Conservation (phyloP, 768 basidiomycete genomes). For the Naematelia aurantialba region DNA sequence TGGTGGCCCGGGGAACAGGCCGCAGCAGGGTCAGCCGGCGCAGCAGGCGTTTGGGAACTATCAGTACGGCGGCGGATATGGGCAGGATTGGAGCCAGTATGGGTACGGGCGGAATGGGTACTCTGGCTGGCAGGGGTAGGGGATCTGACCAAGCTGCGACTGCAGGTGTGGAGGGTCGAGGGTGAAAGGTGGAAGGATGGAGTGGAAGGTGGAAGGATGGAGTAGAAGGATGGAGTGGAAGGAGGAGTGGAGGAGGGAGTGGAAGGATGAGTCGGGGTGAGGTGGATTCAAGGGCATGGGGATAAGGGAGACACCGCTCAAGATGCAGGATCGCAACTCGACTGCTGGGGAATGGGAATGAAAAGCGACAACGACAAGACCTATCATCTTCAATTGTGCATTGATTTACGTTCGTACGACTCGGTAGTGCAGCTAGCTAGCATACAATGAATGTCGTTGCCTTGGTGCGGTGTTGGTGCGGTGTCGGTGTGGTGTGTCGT, state of each 20-base stretch:
- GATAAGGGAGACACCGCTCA: not conserved
- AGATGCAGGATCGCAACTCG: not conserved
- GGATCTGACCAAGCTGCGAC: too few species aligned
- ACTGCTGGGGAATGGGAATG: not conserved
- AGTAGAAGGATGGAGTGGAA: not conserved
- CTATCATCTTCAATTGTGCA: not conserved
- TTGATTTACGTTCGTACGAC: not conserved
- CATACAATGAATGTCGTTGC: not conserved
- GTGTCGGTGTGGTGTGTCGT: too few species aligned
- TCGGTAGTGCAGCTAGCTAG: not conserved
- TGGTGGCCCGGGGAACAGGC: too few species aligned
- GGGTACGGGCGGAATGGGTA: slow-evolving; percentile 37
- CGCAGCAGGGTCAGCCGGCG: slow-evolving; percentile 23
- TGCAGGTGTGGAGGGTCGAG: too few species aligned
- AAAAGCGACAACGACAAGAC: not conserved
- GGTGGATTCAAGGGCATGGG: not conserved
- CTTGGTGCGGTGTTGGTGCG: too few species aligned
- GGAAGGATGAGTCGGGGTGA: not conserved
- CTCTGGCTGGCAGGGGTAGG: slow-evolving; percentile 38
- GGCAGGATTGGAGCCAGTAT: slow-evolving; percentile 44
- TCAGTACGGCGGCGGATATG: slow-evolving; percentile 34
- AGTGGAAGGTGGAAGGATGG: not conserved
- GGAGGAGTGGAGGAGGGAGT: not conserved
- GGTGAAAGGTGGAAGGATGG: not conserved
- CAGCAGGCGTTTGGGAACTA: slow-evolving; percentile 13